Base-by-base conservation (phyloP, 108 stramenopile species). In the Nitzschia inconspicua region DNA sequence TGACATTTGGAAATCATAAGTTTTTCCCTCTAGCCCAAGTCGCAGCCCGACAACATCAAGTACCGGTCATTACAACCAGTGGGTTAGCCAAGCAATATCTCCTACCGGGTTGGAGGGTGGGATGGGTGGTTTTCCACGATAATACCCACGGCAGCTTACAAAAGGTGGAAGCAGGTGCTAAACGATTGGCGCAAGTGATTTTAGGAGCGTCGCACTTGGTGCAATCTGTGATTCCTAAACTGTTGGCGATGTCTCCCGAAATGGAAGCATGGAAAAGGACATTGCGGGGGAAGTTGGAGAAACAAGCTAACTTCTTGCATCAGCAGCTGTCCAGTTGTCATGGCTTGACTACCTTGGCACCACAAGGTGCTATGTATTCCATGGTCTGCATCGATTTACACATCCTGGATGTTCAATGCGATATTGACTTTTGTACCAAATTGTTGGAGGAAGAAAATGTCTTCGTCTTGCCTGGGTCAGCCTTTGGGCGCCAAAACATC, bases 51-150 rank as follows among this genome's bases (percentile, higher is more conserved):
- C 43, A 77, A 53, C 58, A 47, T n/a, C 56, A 46, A 7, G 91
- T 91, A 0, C 96, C 96, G 0, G 70, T 97, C 13, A 74, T 97
- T 26, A 78, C 91, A 0, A 73, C 83, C 1, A 88, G 88, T 53
- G 94, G 96, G 18, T 29, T 95, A 8, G 92, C 89, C 28, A 97
- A 97, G 68, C 88, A 97, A 59, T 97, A 82, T 56, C 63, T 94
- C 37, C 76, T 97, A 3, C 94, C 96, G 9, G 96, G 96, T 7
- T 95, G 91, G 91, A 66, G 91, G 41, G 63, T 89, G 28, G 91
- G 94, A 20, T 93, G 91, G 89, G 50, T 89, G 32, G 64, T 80
- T 16, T 85, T 93, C 52, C 86, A 88, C 25, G 93, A 89, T 49
- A 72, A 75, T 49, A 27, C 68, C 9, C 46, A 71, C 39, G 80